Conservation (phyloP, 2,329 filamentous ascomycete genomes). For the Thielaviopsis punctulata region DNA sequence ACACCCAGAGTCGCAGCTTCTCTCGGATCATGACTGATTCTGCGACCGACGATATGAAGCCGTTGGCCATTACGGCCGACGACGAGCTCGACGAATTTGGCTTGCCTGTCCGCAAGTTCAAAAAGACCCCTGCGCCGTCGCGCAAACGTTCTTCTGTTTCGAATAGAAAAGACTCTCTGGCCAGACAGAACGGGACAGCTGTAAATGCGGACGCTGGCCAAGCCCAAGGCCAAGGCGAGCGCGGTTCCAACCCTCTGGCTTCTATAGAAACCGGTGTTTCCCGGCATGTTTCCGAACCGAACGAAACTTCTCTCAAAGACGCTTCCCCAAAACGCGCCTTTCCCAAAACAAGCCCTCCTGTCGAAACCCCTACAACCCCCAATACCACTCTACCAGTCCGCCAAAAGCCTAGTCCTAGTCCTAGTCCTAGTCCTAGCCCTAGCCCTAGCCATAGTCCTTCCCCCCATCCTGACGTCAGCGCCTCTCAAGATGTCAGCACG, state of each 20-base stretch:
- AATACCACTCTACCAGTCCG: background rate
- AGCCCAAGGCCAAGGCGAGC: background rate
- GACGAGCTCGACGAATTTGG: slow-evolving; percentile 53
- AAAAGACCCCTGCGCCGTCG: slow-evolving; percentile 6
- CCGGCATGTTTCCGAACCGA: no score
- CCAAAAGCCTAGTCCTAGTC: background rate
- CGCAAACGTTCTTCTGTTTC: background rate
- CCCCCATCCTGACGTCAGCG: no score
- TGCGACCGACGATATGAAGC: slow-evolving; percentile 11
- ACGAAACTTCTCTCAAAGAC: no score
- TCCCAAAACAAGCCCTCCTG: background rate
- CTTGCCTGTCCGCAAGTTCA: slow-evolving; percentile 32
- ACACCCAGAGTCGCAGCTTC: background rate
- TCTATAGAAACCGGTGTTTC: background rate
- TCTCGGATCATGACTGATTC: background rate
- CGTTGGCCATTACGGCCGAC: slow-evolving; percentile 9
- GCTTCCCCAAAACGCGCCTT: background rate
- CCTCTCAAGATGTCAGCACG: no score
- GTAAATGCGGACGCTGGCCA: background rate
- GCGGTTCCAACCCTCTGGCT: no score
- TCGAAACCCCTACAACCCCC: background rate
- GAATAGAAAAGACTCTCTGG: background rate
- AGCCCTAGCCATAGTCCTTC: background rate
- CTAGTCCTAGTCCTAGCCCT: background rate
- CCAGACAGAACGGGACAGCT: background rate